phyloP scores from a whole-genome alignment of 2,329 filamentous ascomycete genomes.

The Plectosphaerella cucumerina region DNA sequence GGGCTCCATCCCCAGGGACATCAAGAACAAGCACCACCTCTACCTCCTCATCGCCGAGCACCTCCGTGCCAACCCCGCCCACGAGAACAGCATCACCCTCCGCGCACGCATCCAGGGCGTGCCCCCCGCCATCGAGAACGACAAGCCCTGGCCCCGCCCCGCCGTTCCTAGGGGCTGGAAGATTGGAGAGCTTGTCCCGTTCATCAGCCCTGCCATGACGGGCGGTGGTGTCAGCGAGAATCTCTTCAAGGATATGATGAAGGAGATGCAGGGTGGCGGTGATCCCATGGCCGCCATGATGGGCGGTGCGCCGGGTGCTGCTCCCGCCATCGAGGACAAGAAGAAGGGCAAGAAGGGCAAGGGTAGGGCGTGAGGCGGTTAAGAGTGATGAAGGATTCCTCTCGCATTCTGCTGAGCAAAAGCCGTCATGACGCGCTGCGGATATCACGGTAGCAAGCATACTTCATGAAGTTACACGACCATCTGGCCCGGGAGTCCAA shows the following conservation, averaged over 20 bases:
- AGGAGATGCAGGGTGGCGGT: conserved; percentile 66
- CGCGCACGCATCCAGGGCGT: conserved; percentile 70
- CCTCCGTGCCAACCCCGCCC: conserved; percentile 74
- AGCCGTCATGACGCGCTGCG: neutral
- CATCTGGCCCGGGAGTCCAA: neutral
- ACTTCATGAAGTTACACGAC: too few relatives aligned
- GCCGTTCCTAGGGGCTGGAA: conserved; percentile 87
- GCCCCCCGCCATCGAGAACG: conserved; percentile 57
- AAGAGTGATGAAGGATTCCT: neutral
- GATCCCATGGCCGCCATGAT: conserved; percentile 41
- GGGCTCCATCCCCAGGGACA: conserved; percentile 23
- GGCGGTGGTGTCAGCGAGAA: conserved; percentile 94
- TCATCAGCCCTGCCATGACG: conserved; percentile 83
- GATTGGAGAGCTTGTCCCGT: conserved; percentile 76
- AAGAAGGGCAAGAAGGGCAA: conserved; percentile 48
- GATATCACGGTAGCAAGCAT: too few relatives aligned
- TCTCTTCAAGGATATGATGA: conserved; percentile 95
- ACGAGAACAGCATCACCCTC: conserved; percentile 62
- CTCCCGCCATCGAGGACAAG: conserved; percentile 23
- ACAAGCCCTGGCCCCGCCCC: conserved; percentile 66
- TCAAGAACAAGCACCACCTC: conserved; percentile 82
- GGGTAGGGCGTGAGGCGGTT: conserved; percentile 27
- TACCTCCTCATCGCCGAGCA: conserved; percentile 76
- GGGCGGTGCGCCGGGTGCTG: conserved; percentile 26
- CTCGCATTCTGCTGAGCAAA: neutral